These are phyloP conservation scores for Heteromeles arbutifolia DNA, from an alignment of 306 rosid genomes.

Conservation along the genomic window DNA sequence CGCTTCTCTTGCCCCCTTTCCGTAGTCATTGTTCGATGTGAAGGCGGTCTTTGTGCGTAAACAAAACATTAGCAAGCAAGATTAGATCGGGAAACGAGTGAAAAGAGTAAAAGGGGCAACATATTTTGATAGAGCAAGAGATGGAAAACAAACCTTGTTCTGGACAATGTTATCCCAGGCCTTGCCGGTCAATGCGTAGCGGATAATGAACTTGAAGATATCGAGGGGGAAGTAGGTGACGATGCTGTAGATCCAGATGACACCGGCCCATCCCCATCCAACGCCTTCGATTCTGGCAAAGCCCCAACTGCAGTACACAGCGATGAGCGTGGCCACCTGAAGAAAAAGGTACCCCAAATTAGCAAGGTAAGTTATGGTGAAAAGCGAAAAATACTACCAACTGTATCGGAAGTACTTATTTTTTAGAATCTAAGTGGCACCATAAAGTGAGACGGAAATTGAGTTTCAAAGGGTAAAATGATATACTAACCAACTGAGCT, in stretches of 20 bases:
- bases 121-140: not conserved
- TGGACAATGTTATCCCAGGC: slow-evolving; percentile 69
- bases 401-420: too few species aligned
- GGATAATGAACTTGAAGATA: slow-evolving; percentile 57
- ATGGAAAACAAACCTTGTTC: slow-evolving; percentile 48
- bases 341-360: not conserved
- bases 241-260: slow-evolving; percentile 65
- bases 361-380: not conserved
- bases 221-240: slow-evolving; percentile 86
- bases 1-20: slow-evolving; percentile 76
- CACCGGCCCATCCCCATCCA: slow-evolving; percentile 93
- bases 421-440: too few species aligned
- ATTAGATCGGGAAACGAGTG: not conserved
- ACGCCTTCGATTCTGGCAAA: slow-evolving; percentile 72
- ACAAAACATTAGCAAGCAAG: slow-evolving; percentile 2
- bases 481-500: slow-evolving; percentile 63
- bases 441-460: too few species aligned
- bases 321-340: slow-evolving; percentile 70
- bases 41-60: slow-evolving; percentile 48
- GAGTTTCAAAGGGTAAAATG: too few species aligned
- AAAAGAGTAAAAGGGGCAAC: not conserved
- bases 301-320: slow-evolving; percentile 69
- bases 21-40: slow-evolving; percentile 70
- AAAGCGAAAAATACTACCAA: too few species aligned
- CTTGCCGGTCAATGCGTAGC: slow-evolving; percentile 48